phyloP scores from a whole-genome alignment of 352 stramenopile species.

The Elongisporangium senticosum region DNA sequence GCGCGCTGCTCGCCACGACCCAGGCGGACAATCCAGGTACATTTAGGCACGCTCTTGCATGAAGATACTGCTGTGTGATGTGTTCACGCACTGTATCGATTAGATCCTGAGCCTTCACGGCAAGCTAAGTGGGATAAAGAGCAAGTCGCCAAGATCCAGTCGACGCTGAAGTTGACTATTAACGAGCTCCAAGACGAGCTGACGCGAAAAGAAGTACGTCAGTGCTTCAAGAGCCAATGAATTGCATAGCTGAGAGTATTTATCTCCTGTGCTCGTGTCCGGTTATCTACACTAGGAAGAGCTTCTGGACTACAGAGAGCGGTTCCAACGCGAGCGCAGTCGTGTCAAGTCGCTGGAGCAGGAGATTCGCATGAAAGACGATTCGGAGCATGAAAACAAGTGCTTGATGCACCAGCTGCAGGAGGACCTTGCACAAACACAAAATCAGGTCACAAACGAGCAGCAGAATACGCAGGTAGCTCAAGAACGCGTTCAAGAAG shows the following conservation, averaged over 20 bases:
- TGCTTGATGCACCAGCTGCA: conserved; percentile 40
- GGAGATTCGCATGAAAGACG: conserved; percentile 37
- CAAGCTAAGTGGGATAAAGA: conserved; percentile 64
- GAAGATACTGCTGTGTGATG: not conserved
- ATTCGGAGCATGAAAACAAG: conserved; percentile 22
- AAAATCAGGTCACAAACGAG: conserved; percentile 47
- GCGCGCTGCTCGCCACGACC: conserved; percentile 21
- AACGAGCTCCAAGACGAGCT: conserved; percentile 80
- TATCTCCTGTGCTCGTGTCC: not conserved
- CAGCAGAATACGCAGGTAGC: conserved; percentile 39
- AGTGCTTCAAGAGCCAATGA: not conserved
- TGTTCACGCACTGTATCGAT: not conserved
- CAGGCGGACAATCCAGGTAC: not conserved
- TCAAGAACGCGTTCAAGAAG: conserved; percentile 44
- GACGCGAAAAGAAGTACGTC: conserved; percentile 43
- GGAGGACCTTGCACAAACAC: conserved; percentile 43
- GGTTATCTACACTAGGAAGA: conserved; percentile 23
- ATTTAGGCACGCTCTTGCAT: not conserved
- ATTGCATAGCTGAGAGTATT: not conserved
- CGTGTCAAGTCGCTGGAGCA: conserved; percentile 54
- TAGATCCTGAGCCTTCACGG: conserved; percentile 7
- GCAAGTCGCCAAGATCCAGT: conserved; percentile 63
- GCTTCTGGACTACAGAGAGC: conserved; percentile 34
- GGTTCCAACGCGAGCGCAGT: conserved; percentile 41
- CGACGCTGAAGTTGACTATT: conserved; percentile 64